A percentile compares a stretch with the other conserved stretches of the same genome.
Evolutionary conservation across 2,329 filamentous ascomycete species (phyloP).

Genomic region (Arachnopeziza araneosa): DNA sequence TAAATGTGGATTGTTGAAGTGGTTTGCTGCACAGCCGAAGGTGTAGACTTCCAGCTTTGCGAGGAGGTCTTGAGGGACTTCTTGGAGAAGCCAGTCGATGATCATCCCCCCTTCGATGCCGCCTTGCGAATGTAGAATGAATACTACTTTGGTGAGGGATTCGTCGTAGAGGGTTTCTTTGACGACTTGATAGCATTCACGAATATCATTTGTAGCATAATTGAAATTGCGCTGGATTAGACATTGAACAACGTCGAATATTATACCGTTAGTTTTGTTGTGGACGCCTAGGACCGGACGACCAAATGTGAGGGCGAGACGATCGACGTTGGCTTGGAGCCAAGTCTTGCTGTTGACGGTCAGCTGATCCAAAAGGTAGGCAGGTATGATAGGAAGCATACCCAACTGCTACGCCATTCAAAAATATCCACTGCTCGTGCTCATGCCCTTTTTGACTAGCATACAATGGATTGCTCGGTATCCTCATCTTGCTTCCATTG

Average conservation of each 20-base stretch:
- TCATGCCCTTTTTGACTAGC: slow-evolving; percentile 42
- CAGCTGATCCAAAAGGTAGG: slow-evolving; percentile 11
- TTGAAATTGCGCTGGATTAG: slow-evolving; percentile 69
- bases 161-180: slow-evolving; percentile 60
- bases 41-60: slow-evolving; percentile 70
- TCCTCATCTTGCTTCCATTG: slow-evolving; percentile 46
- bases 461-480: slow-evolving; percentile 48
- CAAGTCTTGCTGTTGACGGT: slow-evolving; percentile 42
- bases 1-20: slow-evolving; percentile 72
- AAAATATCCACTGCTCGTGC: slow-evolving; percentile 72
- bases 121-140: slow-evolving; percentile 74
- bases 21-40: slow-evolving; percentile 73
- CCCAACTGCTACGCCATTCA: slow-evolving; percentile 67
- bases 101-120: slow-evolving; percentile 68
- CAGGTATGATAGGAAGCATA: slow-evolving; percentile 33
- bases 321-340: slow-evolving; percentile 65
- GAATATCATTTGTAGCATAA: slow-evolving; percentile 65
- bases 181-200: slow-evolving; percentile 38
- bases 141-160: slow-evolving; percentile 53
- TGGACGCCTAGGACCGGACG: slow-evolving; percentile 68
- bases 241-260: slow-evolving; percentile 75
- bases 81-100: slow-evolving; percentile 70
- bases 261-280: slow-evolving; percentile 64
- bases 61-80: slow-evolving; percentile 60
- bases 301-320: slow-evolving; percentile 65